These are phyloP conservation scores for Pyrenula aspistea DNA, from an alignment of 495 filamentous ascomycete genomes.

Conservation along the genomic window DNA sequence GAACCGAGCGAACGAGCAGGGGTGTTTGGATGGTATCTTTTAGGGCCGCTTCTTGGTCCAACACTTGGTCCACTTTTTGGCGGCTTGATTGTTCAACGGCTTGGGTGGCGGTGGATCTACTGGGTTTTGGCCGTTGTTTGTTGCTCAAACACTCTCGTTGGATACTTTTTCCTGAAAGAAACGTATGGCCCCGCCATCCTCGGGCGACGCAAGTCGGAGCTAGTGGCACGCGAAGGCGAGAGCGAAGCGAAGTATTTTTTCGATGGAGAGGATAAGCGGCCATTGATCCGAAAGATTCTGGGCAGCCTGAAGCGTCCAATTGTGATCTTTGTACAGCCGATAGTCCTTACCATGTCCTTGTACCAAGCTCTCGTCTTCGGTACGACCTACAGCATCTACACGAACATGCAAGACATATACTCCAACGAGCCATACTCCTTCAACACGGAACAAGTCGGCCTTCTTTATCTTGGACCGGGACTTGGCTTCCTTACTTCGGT, in stretches of 20 bases:
- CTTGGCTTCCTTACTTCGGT: conserved; percentile 27
- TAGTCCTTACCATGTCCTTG: conserved; percentile 42
- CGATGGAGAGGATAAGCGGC: background rate
- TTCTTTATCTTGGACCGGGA: conserved; percentile 43
- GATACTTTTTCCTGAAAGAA: conserved; percentile 48
- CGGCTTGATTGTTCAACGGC: conserved; percentile 22
- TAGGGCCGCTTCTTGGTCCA: conserved; percentile 29
- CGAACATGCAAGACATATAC: conserved; percentile 42
- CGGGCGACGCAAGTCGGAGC: background rate
- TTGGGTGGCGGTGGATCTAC: conserved; percentile 45
- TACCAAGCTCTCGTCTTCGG: conserved; percentile 51
- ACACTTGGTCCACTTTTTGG: conserved; percentile 24
- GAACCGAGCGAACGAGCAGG: conserved; percentile 25
- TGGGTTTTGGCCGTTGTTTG: conserved; percentile 31
- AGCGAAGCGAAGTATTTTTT: background rate
- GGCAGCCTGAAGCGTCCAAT: conserved; percentile 32
- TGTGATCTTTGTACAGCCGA: conserved; percentile 49
- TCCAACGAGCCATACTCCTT: conserved; percentile 31
- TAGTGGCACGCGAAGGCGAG: background rate
- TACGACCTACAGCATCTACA: conserved; percentile 47
- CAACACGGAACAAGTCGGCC: conserved; percentile 31
- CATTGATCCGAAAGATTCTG: background rate
- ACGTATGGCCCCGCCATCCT: conserved; percentile 48
- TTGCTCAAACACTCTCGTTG: conserved; percentile 23
- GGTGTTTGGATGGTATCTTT: conserved; percentile 32